Evolutionary conservation across 169 alveolate genomes (phyloP), one percentile per base, ranked within the genome.

Genomic region (Cryptosporidium muris): DNA sequence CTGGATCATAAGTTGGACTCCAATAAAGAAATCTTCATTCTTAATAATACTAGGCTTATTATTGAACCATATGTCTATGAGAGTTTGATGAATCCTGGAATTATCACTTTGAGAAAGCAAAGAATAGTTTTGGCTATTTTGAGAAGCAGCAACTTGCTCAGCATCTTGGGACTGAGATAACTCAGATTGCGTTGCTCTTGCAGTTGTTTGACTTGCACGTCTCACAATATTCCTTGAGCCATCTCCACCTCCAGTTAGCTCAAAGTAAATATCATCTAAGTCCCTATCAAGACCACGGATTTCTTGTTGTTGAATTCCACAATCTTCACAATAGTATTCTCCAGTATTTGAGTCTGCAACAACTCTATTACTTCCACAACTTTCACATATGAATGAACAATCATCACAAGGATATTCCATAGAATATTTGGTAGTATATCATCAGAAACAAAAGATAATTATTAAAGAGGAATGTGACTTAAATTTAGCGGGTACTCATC

Each of bases 291-390:
- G 51, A 58, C 45, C 74, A 14, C 85, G 56, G 43, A 74, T 74
- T 43, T 74, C 85, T 43, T 74, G 85, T n/a, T 74, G 85, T 45
- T 74, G 85, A 45, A 74, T 74, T 6, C 85, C 85, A 37, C 85
- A 74, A 6, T 74, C 85, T 38, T 74, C 85, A 60, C 85, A 74
- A 47, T 42, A 74, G 51, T 74, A 74, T 74, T 74, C 85, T 45
- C 85, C 85, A 43, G 85, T 74, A 54, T 74, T 62, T n/a, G 85
- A 38, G 43, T 74, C 85, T 14, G 60, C 60, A 34, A 45, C 16
- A 3, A 74, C 85, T 42, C 62, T 51, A 36, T 74, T 51, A 16
- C 85, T 51, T 60, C 68, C 60, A 49, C 85, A 74, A 60, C 60
- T 74, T 74, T 74, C 85, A 14, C 85, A 74, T 43, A 74, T 58